Conservation (phyloP, 495 filamentous ascomycete genomes). For the Pseudomonodictys pantanalensis region DNA sequence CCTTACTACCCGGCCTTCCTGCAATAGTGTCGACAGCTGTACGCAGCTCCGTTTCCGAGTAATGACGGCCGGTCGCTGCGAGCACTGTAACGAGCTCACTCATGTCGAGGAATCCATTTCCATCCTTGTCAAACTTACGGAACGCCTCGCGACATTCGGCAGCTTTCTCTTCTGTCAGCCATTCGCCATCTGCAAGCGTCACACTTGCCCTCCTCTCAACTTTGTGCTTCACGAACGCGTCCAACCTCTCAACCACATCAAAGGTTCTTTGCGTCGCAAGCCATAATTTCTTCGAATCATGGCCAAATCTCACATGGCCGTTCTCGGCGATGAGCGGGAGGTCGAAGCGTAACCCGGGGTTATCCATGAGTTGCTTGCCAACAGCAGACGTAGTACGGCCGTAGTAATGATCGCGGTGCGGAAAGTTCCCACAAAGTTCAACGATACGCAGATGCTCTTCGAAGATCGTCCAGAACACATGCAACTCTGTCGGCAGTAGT, state of each 20-base stretch:
- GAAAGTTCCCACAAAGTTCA: slow-evolving; percentile 16
- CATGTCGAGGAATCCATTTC: slow-evolving; percentile 18
- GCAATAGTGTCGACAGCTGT: slow-evolving; percentile 11
- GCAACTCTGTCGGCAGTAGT: slow-evolving; percentile 10
- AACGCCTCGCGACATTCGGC: slow-evolving; percentile 18
- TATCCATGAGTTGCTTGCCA: slow-evolving; percentile 19
- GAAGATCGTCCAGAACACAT: slow-evolving; percentile 24
- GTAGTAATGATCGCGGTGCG: slow-evolving; percentile 18
- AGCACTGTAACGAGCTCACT: slow-evolving; percentile 13
- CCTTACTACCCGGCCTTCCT: background rate
- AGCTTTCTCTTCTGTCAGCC: slow-evolving; percentile 12
- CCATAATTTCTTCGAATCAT: slow-evolving; percentile 16
- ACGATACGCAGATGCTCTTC: slow-evolving; percentile 17
- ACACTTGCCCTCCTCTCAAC: slow-evolving; percentile 5
- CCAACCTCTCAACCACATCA: slow-evolving; percentile 13
- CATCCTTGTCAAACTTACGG: slow-evolving; percentile 22
- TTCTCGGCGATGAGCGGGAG: slow-evolving; percentile 15
- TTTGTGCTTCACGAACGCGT: slow-evolving; percentile 19
- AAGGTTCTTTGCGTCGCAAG: slow-evolving; percentile 14
- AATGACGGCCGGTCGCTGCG: slow-evolving; percentile 1
- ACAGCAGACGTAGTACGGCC: slow-evolving; percentile 4
- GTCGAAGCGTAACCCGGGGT: slow-evolving; percentile 15
- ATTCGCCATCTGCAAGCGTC: no score
- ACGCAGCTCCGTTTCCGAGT: background rate
- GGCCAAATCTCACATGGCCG: slow-evolving; percentile 12